Evolutionary conservation across 495 filamentous ascomycete species (phyloP), one percentile per base, ranked within the genome.

Genomic region (Evernia prunastri): DNA sequence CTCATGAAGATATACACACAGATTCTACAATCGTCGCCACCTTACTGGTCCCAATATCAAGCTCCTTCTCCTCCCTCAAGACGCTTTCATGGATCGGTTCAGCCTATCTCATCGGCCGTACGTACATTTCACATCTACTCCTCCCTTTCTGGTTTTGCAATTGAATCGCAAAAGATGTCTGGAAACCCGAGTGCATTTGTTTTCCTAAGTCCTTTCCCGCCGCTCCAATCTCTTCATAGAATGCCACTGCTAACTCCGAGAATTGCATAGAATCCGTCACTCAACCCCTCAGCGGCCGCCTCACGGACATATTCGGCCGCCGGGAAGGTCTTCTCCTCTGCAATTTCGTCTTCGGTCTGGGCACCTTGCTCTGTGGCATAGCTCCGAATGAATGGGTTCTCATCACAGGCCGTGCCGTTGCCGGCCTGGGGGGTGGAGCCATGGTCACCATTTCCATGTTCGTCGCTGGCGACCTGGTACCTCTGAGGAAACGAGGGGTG

Each of bases 221-320:
- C n/a, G n/a, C n/a, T n/a, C n/a, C n/a, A n/a, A n/a, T n/a, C n/a
- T n/a, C n/a, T n/a, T n/a, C n/a, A n/a, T n/a, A n/a, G n/a, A n/a
- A n/a, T n/a, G n/a, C n/a, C n/a, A n/a, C n/a, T n/a, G n/a, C n/a
- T n/a, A n/a, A n/a, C n/a, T n/a, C n/a, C n/a, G n/a, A n/a, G n/a
- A n/a, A n/a, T n/a, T n/a, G n/a, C n/a, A n/a, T n/a, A n/a, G n/a
- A 91, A 73, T 89, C 92, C 10, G 88, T 89, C 2, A 87, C 84
- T 57, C 92, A 96, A 67, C 92, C 92, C 3, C 77, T 96, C 20
- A 87, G 86, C 58, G 92, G 92, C 23, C 81, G 88, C 10, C 73
- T 96, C 64, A 96, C 92, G 1, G 92, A 97, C 72, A 93, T 97
- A 25, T 96, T 89, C 73, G 86, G 86, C 5, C 84, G 92, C 9